Percentiles rank a stretch among this genome's conserved stretches.
phyloP scores from a whole-genome alignment of 257 asterid species.

The Parsonsia alboflavescens region DNA sequence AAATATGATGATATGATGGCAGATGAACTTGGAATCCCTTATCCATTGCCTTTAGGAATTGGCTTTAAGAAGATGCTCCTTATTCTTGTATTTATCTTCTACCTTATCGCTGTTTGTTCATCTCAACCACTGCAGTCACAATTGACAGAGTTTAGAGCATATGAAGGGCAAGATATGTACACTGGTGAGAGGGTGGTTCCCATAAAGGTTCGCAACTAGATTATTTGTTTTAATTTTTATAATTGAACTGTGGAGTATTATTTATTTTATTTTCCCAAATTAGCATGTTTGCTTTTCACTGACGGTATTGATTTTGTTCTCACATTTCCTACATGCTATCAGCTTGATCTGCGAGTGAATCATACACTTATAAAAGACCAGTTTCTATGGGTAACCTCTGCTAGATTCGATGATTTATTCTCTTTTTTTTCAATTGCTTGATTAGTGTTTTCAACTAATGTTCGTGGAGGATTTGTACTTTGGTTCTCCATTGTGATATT shows the following conservation, averaged over 20 bases:
- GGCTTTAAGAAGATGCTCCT: not conserved
- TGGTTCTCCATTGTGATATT: not conserved
- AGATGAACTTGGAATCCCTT: not conserved
- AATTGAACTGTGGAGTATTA: conserved; percentile 4
- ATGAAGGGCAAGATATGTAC: conserved; percentile 96
- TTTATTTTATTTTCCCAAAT: not conserved
- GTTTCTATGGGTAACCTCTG: conserved; percentile 76
- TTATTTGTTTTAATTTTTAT: conserved; percentile 9
- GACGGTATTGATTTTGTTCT: not conserved
- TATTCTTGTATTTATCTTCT: not conserved
- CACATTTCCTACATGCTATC: conserved; percentile 8
- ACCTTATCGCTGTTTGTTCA: not conserved
- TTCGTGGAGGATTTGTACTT: not conserved
- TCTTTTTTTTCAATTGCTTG: not conserved
- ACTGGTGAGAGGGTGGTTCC: conserved; percentile 91
- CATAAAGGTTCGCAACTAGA: conserved; percentile 58
- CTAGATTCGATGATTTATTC: conserved; percentile 16
- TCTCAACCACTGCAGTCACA: conserved; percentile 56
- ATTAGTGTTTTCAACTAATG: not conserved
- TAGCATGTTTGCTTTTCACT: conserved; percentile 8
- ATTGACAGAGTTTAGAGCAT: conserved; percentile 72
- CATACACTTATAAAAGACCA: conserved; percentile 85
- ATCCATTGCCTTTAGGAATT: not conserved
- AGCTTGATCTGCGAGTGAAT: conserved; percentile 96
- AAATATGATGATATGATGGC: too few species aligned